A percentile compares a stretch with the other conserved stretches of the same genome.
phyloP scores from a whole-genome alignment of 2,329 filamentous ascomycete genomes.

The Corinectria fuckeliana region DNA sequence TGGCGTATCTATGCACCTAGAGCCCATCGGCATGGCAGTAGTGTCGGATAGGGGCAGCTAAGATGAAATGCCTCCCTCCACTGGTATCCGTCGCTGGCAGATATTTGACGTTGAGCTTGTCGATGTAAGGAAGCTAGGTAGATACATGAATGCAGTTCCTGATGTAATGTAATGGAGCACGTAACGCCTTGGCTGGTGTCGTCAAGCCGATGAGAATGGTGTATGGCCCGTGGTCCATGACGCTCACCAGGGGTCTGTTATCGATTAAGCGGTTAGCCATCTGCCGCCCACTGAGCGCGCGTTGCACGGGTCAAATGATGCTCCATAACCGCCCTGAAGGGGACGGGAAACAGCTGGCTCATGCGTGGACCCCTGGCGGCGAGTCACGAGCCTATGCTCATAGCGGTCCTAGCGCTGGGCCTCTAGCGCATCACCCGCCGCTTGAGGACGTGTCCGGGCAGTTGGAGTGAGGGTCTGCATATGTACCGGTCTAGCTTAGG shows the following conservation, averaged over 20 bases:
- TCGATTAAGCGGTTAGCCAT: conserved; percentile 29
- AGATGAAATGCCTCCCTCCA: not conserved
- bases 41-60: conserved; percentile 1
- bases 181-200: not conserved
- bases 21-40: conserved; percentile 1
- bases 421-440: conserved; percentile 19
- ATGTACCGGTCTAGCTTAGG: no score
- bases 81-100: not conserved
- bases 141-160: conserved; percentile 11
- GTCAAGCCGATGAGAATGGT: conserved; percentile 2
- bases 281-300: conserved; percentile 24
- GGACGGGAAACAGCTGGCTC: conserved; percentile 6
- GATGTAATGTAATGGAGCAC: no score
- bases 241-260: conserved; percentile 13
- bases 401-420: conserved; percentile 26
- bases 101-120: conserved; percentile 1
- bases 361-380: conserved; percentile 25
- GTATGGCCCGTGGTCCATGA: conserved; percentile 6
- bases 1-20: not conserved
- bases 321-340: conserved; percentile 10
- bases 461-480: not conserved
- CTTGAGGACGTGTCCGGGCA: not conserved
- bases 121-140: conserved; percentile 18
- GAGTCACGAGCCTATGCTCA: conserved; percentile 33
- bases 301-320: conserved; percentile 36